Conservation (phyloP, 768 basidiomycete genomes). For the Lyophyllum atratum region DNA sequence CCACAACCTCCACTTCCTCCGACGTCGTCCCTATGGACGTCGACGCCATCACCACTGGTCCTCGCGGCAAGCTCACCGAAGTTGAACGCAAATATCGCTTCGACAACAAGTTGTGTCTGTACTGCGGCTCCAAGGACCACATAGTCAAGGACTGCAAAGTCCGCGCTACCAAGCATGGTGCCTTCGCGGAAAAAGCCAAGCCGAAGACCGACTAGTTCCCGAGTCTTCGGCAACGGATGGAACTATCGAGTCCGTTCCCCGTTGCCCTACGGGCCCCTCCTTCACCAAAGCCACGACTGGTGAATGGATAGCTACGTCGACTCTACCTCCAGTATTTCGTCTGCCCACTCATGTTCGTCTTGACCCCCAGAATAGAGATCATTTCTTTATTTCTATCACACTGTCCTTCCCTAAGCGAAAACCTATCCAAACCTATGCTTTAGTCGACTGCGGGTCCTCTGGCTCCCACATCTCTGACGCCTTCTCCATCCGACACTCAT, state of each 20-base stretch:
- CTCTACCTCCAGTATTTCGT: constrained; percentile 21
- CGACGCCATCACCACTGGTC: too few species aligned
- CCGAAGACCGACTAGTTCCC: too few species aligned
- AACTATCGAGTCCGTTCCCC: constrained; percentile 27
- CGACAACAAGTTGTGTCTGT: too few species aligned
- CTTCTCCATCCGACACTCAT: constrained; percentile 30
- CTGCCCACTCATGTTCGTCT: constrained; percentile 15
- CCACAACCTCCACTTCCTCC: too few species aligned
- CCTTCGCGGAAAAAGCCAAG: too few species aligned
- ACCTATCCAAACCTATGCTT: constrained; percentile 33
- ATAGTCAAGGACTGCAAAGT: constrained; percentile 26
- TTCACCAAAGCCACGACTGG: constrained; percentile 15
- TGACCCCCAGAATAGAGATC: constrained; percentile 15
- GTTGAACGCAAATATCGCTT: too few species aligned
- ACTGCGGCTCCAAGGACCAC: constrained; percentile 35
- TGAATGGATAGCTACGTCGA: constrained; percentile 17
- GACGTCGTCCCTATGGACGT: too few species aligned
- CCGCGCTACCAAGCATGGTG: neutral
- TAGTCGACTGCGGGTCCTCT: constrained; percentile 40
- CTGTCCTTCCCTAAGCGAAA: constrained; percentile 31
- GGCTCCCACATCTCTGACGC: too few species aligned
- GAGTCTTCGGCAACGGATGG: too few species aligned
- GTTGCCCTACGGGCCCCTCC: constrained; percentile 19
- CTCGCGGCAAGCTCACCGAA: too few species aligned
- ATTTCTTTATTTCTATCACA: constrained; percentile 30